phyloP scores from a whole-genome alignment of 495 filamentous ascomycete genomes.

The Aeminium ludgeri region DNA sequence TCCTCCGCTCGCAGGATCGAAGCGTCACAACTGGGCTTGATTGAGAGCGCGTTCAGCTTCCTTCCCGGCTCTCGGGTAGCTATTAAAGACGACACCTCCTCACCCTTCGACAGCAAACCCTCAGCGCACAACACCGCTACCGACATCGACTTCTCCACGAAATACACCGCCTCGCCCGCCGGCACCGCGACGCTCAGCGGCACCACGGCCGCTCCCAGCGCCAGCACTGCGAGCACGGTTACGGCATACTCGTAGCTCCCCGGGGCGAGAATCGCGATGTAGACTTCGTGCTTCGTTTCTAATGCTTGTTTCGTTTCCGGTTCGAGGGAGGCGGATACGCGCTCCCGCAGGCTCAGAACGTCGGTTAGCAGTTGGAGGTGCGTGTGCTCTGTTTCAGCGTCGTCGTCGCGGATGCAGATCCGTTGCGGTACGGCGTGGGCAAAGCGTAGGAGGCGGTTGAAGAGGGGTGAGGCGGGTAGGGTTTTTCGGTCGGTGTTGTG shows the following conservation, averaged over 20 bases:
- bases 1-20: neutral
- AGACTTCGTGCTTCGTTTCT: conserved; percentile 27
- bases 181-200: conserved; percentile 24
- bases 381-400: conserved; percentile 13
- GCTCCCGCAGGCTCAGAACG: conserved; percentile 20
- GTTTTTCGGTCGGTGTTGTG: conserved; percentile 11
- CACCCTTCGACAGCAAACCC: too few species aligned
- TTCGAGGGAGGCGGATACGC: conserved; percentile 11
- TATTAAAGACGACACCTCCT: too few species aligned
- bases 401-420: conserved; percentile 19
- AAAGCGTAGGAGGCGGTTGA: conserved; percentile 22
- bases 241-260: conserved; percentile 35
- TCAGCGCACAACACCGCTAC: conserved; percentile 17
- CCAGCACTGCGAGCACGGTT: conserved; percentile 29
- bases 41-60: too few species aligned
- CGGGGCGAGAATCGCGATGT: conserved; percentile 30
- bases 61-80: too few species aligned
- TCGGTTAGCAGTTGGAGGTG: conserved; percentile 23
- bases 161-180: conserved; percentile 30
- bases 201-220: conserved; percentile 28
- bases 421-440: conserved; percentile 15
- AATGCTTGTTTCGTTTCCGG: conserved; percentile 12
- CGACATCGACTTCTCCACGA: conserved; percentile 22
- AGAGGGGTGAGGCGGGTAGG: conserved; percentile 16
- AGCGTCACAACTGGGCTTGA: too few species aligned